phyloP scores from a whole-genome alignment of 2,329 filamentous ascomycete species.

The Fusarium tanahbumbuense region DNA sequence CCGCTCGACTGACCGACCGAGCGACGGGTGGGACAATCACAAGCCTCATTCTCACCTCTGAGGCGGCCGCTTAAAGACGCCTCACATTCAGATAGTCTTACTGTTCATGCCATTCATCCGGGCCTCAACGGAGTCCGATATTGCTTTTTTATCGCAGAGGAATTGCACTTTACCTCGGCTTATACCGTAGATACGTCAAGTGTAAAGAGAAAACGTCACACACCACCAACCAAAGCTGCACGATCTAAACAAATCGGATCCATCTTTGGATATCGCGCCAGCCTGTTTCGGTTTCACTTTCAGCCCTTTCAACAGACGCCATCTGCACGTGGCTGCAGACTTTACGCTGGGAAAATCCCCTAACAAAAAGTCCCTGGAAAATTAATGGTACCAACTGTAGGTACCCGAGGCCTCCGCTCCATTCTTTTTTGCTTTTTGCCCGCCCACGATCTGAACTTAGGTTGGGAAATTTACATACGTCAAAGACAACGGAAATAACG shows the following conservation, averaged over 20 bases:
- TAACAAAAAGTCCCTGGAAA: background rate
- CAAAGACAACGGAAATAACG: background rate
- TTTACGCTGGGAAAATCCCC: background rate
- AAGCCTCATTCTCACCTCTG: background rate
- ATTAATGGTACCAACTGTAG: background rate
- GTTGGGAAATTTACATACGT: background rate
- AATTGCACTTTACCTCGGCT: background rate
- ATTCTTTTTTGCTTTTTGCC: background rate
- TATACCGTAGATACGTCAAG: background rate
- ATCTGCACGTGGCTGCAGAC: constrained; percentile 16
- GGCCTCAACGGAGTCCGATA: too few species aligned
- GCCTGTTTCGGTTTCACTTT: constrained; percentile 7
- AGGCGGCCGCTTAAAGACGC: background rate
- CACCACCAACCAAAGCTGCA: background rate
- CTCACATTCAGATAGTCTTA: background rate
- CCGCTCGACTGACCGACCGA: background rate
- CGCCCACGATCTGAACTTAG: background rate
- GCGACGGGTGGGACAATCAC: background rate
- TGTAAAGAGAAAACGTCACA: background rate
- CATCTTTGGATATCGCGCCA: background rate
- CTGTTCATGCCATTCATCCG: background rate
- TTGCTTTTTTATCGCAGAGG: background rate
- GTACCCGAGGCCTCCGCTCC: background rate
- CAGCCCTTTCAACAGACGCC: background rate
- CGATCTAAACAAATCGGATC: background rate